These are phyloP conservation scores for Parachaetomium inaequale DNA, from an alignment of 495 filamentous ascomycete genomes.

Conservation along the genomic window DNA sequence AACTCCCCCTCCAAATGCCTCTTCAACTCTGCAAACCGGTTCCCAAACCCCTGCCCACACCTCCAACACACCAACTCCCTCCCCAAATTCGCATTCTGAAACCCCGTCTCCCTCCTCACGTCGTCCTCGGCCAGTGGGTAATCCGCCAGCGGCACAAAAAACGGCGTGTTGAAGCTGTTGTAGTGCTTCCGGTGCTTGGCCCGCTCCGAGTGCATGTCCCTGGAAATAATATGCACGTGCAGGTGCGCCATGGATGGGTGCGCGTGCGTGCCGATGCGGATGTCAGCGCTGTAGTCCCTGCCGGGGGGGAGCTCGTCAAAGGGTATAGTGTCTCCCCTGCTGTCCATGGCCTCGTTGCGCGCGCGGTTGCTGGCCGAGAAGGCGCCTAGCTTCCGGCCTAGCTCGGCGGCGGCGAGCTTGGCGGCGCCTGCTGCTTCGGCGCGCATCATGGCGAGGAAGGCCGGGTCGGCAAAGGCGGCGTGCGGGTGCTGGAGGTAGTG, in stretches of 20 bases:
- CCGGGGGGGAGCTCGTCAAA: slow-evolving; percentile 58
- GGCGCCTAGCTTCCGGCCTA: slow-evolving; percentile 65
- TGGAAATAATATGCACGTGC: slow-evolving; percentile 81
- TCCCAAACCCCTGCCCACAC: slow-evolving; percentile 71
- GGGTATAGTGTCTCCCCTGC: slow-evolving; percentile 31
- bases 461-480: slow-evolving; percentile 67
- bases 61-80: slow-evolving; percentile 77
- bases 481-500: slow-evolving; percentile 69
- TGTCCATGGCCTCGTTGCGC: slow-evolving; percentile 43
- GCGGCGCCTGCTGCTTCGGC: slow-evolving; percentile 59
- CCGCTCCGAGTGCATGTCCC: slow-evolving; percentile 65
- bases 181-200: slow-evolving; percentile 86
- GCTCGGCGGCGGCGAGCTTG: slow-evolving; percentile 65
- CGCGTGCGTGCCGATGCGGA: slow-evolving; percentile 77
- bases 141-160: slow-evolving; percentile 75
- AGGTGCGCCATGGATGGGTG: slow-evolving; percentile 89
- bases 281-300: slow-evolving; percentile 73
- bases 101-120: slow-evolving; percentile 55
- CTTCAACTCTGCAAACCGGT: slow-evolving; percentile 69
- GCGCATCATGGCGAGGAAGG: slow-evolving; percentile 64
- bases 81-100: slow-evolving; percentile 46
- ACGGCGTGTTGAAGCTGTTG: slow-evolving; percentile 84
- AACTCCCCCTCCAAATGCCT: slow-evolving; percentile 78
- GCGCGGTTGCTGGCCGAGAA: slow-evolving; percentile 58
- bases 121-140: slow-evolving; percentile 70